Conservation (phyloP, 1,139 yeast genomes). For the Kodamaea ohmeri region DNA sequence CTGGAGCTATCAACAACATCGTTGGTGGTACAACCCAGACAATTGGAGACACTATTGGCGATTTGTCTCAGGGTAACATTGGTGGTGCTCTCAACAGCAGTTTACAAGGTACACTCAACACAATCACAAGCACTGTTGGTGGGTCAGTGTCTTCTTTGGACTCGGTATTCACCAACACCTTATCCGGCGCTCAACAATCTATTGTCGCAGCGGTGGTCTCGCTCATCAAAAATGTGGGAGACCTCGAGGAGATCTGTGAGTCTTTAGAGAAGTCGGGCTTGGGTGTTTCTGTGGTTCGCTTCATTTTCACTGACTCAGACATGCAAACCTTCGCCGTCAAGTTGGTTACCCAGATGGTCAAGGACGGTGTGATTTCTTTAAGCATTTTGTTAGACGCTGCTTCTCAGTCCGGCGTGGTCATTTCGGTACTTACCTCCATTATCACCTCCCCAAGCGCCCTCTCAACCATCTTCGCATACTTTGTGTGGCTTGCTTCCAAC, state of each 20-base stretch:
- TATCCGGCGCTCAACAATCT: conserved; percentile 10
- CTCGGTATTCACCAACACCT: conserved; percentile 6
- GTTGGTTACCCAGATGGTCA: conserved; percentile 19
- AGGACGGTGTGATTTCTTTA: conserved; percentile 20
- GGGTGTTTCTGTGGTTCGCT: conserved; percentile 25
- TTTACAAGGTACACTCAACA: conserved; percentile 15
- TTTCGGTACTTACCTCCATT: conserved; percentile 13
- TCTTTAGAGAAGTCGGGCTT: conserved; percentile 32
- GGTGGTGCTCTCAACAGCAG: conserved; percentile 10
- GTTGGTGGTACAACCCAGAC: conserved; percentile 10
- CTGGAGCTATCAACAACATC: conserved; percentile 8
- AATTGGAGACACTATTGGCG: conserved; percentile 9
- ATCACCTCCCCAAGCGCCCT: conserved; percentile 14
- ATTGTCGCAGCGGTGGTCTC: conserved; percentile 13
- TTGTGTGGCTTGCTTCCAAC: conserved; percentile 5
- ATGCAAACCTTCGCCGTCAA: conserved; percentile 23
- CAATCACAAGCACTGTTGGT: conserved; percentile 12
- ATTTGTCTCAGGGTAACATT: conserved; percentile 9
- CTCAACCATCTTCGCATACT: conserved; percentile 7
- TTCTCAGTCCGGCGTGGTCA: conserved; percentile 14
- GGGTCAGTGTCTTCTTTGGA: conserved; percentile 7
- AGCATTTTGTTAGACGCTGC: conserved; percentile 15
- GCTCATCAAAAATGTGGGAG: conserved; percentile 18
- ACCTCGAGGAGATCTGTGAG: conserved; percentile 22
- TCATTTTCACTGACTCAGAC: conserved; percentile 21